Percentiles rank a stretch among this genome's conserved stretches.
Conservation (phyloP, 768 basidiomycete genomes). For the Lactifluus rugatus region DNA sequence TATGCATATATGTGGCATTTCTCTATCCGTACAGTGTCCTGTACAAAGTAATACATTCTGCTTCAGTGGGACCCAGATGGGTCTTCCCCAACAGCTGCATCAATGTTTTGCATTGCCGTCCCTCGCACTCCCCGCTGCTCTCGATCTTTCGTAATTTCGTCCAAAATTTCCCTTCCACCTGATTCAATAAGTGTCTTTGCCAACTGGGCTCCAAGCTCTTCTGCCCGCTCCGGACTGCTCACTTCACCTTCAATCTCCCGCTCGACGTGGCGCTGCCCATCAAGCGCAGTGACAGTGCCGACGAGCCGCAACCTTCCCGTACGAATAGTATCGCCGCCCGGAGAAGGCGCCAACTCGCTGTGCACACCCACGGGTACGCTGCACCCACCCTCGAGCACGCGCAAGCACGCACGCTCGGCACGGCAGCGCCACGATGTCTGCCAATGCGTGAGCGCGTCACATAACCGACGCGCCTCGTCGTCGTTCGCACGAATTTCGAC, state of each 20-base stretch:
- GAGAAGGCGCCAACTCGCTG: conserved; percentile 35
- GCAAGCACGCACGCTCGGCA: conserved; percentile 81
- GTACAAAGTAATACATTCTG: not conserved
- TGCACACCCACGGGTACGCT: conserved; percentile 89
- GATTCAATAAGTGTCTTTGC: conserved; percentile 53
- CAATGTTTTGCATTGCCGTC: conserved; percentile 23
- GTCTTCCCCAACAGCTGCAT: conserved; percentile 16
- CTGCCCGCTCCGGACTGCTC: conserved; percentile 45
- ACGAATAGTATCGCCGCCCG: conserved; percentile 25
- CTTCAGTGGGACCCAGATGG: not conserved
- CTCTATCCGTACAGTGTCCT: not conserved
- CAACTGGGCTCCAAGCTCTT: conserved; percentile 54
- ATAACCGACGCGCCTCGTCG: conserved; percentile 47
- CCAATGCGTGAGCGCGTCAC: conserved; percentile 62
- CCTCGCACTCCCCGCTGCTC: conserved; percentile 32
- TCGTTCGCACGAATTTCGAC: conserved; percentile 76
- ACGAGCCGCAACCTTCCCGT: conserved; percentile 44
- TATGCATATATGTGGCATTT: not conserved
- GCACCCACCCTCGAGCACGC: conserved; percentile 93
- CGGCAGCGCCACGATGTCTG: conserved; percentile 65
- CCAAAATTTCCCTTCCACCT: conserved; percentile 73
- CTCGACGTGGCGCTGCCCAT: conserved; percentile 65
- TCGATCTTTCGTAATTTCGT: conserved; percentile 70
- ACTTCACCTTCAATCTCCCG: conserved; percentile 48
- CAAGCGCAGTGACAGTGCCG: conserved; percentile 77